Conservation (phyloP, 2,329 filamentous ascomycete genomes). For the Penicillium sp. region DNA sequence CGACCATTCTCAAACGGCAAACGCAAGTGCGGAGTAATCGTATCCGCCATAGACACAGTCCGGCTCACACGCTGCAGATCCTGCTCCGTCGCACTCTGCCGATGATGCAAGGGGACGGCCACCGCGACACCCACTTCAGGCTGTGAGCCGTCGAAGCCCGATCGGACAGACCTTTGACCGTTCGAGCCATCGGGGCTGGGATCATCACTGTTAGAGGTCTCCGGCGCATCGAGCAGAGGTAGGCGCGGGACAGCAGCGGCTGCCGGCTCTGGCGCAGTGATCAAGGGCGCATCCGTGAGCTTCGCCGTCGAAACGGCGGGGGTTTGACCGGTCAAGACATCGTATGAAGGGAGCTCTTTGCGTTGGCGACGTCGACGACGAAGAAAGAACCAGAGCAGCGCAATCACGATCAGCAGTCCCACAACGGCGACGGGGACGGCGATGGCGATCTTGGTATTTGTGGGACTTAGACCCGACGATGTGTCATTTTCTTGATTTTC, state of each 20-base stretch:
- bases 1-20: slow-evolving; percentile 21
- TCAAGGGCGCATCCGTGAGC: slow-evolving; percentile 7
- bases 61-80: slow-evolving; percentile 6
- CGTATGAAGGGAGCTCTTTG: slow-evolving; percentile 6
- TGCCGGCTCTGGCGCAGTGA: background rate
- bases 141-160: slow-evolving; percentile 2
- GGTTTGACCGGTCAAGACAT: slow-evolving; percentile 7
- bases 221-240: slow-evolving; percentile 8
- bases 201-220: background rate
- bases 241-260: background rate
- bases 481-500: slow-evolving; percentile 1
- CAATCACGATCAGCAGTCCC: slow-evolving; percentile 22
- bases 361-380: slow-evolving; percentile 18
- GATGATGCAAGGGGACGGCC: slow-evolving; percentile 10
- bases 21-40: slow-evolving; percentile 1
- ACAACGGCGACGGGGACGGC: slow-evolving; percentile 31
- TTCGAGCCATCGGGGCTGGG: background rate
- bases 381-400: slow-evolving; percentile 23
- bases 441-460: slow-evolving; percentile 28
- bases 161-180: slow-evolving; percentile 1
- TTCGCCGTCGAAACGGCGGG: slow-evolving; percentile 12
- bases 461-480: slow-evolving; percentile 11
- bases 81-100: slow-evolving; percentile 9
- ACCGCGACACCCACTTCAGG: slow-evolving; percentile 10
- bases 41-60: slow-evolving; percentile 3